Evolutionary conservation across 2,329 filamentous ascomycete genomes (phyloP).

Genomic region (Pseudophaeomoniella oleicola): DNA sequence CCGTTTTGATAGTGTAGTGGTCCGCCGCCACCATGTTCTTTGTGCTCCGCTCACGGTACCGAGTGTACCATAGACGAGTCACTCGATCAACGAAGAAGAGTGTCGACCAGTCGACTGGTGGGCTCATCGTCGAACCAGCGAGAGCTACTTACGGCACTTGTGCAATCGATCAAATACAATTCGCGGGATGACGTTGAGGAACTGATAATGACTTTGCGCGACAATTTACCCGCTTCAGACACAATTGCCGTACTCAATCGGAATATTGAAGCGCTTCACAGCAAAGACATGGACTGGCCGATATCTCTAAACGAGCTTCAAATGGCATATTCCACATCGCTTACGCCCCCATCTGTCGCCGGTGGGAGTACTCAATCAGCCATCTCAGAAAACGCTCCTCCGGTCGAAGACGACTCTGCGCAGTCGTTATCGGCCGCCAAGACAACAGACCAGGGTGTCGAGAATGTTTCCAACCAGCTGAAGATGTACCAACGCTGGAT

Average conservation of each 20-base stretch:
- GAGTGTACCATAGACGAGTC: not conserved
- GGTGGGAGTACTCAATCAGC: not conserved
- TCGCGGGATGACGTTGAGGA: not conserved
- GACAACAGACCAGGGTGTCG: not conserved
- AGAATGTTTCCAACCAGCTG: not conserved
- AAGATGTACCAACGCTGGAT: not conserved
- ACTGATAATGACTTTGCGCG: not conserved
- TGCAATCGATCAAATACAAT: not conserved
- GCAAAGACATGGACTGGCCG: not conserved
- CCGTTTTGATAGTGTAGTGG: slow-evolving; percentile 1
- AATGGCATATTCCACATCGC: not conserved
- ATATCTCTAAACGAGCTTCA: not conserved
- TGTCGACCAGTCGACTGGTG: not conserved
- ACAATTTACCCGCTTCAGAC: not conserved
- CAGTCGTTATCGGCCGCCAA: too few relatives aligned
- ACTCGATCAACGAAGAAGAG: not conserved
- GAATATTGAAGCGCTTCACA: not conserved
- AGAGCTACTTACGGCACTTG: not conserved
- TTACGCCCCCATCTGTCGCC: not conserved
- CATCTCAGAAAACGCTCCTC: not conserved
- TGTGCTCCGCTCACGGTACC: not conserved
- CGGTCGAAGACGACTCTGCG: too few relatives aligned
- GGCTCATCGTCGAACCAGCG: not conserved
- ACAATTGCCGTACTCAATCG: not conserved
- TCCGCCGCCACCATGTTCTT: not conserved